These are phyloP conservation scores for Schwanniomyces polymorphus DNA, from an alignment of 805 yeast genomes.

Conservation along the genomic window DNA sequence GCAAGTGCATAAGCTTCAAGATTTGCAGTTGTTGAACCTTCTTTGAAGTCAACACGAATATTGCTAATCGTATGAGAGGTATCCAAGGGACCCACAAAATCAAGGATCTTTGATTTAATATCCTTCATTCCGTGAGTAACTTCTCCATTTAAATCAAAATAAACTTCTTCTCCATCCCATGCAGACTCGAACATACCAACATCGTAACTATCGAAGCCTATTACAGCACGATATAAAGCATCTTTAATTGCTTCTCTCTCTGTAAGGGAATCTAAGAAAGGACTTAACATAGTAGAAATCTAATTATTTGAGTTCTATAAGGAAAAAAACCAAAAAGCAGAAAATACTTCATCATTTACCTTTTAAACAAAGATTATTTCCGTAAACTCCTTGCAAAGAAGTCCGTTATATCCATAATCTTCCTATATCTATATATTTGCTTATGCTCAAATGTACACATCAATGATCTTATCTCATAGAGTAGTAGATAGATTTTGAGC, in stretches of 20 bases:
- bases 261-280: neutral
- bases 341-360: no score
- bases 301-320: no score
- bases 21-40: neutral
- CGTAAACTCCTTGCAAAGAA: no score
- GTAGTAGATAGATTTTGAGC: no score
- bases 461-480: no score
- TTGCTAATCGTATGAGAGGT: conserved; percentile 1
- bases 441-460: no score
- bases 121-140: neutral
- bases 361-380: no score
- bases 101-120: neutral
- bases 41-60: conserved; percentile 1
- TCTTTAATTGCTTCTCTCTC: neutral
- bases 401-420: no score
- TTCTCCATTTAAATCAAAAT: neutral
- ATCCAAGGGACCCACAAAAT: conserved; percentile 2
- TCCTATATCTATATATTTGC: no score
- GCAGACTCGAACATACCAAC: neutral
- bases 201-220: neutral
- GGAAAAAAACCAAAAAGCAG: no score
- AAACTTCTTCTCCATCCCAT: neutral
- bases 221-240: neutral
- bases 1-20: neutral
- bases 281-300: no score